phyloP scores from a whole-genome alignment of 2,329 filamentous ascomycete genomes.

The Apiospora sp. region DNA sequence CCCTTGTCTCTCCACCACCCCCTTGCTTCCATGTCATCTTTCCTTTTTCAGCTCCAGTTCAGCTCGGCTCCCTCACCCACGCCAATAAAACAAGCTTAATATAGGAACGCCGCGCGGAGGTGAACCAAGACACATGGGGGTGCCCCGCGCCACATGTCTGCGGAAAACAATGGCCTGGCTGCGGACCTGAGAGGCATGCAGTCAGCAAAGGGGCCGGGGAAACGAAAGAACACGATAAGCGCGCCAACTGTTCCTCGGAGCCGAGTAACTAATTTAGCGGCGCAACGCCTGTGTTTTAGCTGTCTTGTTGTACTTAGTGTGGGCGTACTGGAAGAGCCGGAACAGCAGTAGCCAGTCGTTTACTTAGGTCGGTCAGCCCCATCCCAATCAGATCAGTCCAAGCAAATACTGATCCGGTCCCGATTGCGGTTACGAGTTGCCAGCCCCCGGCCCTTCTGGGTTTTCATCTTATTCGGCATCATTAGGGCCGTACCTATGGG shows the following conservation, averaged over 20 bases:
- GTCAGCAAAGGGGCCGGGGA: neutral
- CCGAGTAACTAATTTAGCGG: slow-evolving; percentile 8
- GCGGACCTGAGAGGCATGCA: neutral
- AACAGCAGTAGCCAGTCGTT: neutral
- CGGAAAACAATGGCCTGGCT: neutral
- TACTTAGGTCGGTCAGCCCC: no score
- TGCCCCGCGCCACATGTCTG: neutral
- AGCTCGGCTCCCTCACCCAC: neutral
- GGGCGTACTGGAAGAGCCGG: neutral
- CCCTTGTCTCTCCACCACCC: neutral
- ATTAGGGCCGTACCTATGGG: no score
- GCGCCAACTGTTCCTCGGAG: neutral
- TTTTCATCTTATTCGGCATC: no score
- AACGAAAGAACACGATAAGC: neutral
- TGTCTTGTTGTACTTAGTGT: neutral
- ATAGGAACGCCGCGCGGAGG: neutral
- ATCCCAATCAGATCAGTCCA: no score
- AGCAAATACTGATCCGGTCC: neutral
- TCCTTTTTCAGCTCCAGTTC: neutral
- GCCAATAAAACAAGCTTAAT: neutral
- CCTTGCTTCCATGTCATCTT: neutral
- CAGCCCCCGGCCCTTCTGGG: no score
- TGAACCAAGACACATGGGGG: neutral
- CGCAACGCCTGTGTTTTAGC: neutral
- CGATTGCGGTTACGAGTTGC: neutral